phyloP scores from a whole-genome alignment of 257 asterid species.

The Solanum lycopersicoides region DNA sequence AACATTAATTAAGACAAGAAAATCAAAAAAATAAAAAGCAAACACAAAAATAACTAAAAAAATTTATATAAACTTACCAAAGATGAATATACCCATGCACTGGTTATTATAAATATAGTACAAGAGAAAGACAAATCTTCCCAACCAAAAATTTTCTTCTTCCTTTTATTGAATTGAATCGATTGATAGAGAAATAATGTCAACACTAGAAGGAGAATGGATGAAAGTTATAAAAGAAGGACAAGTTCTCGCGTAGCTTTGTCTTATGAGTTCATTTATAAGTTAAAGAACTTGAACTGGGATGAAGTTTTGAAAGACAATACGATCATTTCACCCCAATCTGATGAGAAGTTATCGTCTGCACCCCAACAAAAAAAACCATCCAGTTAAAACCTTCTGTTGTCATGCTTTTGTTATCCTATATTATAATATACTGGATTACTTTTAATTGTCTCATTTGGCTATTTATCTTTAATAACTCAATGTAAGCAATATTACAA shows the following conservation, averaged over 20 bases:
- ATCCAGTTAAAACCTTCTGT: no score
- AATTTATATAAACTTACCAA: not conserved
- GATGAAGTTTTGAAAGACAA: not conserved
- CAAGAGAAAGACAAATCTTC: no score
- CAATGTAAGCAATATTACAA: no score
- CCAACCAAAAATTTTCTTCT: not conserved
- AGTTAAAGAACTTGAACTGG: constrained; percentile 2
- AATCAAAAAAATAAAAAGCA: no score
- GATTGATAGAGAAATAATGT: not conserved
- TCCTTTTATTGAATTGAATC: not conserved
- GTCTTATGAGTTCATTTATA: constrained; percentile 10
- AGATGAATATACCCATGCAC: not conserved
- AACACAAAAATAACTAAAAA: not conserved
- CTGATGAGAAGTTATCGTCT: no score
- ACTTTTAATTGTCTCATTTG: no score
- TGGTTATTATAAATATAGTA: no score
- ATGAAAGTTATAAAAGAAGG: not conserved
- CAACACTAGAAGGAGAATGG: not conserved
- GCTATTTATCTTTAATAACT: no score
- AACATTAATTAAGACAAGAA: no score
- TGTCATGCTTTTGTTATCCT: no score
- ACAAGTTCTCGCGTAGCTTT: not conserved
- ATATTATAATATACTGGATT: no score
- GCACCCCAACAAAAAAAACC: no score
- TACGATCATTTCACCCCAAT: not conserved